Base-by-base conservation (phyloP, 495 filamentous ascomycete genomes). In the Aspergillus coremiiformis region DNA sequence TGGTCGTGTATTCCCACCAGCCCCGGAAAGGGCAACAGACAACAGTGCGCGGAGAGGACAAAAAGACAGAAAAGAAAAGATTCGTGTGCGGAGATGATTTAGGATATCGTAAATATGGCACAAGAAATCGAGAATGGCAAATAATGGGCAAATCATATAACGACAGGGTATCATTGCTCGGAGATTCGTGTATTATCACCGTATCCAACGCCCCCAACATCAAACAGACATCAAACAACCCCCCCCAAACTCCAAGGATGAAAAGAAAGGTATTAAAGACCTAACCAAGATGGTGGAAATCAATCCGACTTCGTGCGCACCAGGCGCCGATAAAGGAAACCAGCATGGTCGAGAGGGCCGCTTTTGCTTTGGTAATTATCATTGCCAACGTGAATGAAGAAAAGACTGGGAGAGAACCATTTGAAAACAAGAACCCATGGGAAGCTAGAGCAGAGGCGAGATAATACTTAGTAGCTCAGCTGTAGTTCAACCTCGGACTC, bases 171-270 rank as follows among this genome's bases (percentile, higher is more conserved):
- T 75, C 68, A 69, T 74, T 75, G 70, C 62, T 53, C 66, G 71
- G 68, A 64, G 66, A 74, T 64, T 69, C 72, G 69, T 75, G 54
- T 75, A 73, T 74, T 64, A 66, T 74, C 71, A 48, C 71, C 71
- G 60, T 62, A 64, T 61, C 57, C 69, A 72, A 73, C 69, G 62
- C 66, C 70, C 66, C 42, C 45, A 66, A 60, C 52, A 54, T 49
- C 54, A 37, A 51, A 39, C n/a, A n/a, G n/a, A n/a, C n/a, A n/a
- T n/a, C n/a, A n/a, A n/a, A n/a, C n/a, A n/a, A n/a, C n/a, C n/a
- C n/a, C n/a, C n/a, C 53, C 62, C 52, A 60, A 54, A 64, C 56
- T 53, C 56, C 59, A 49, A 44, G 23, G 12, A 61, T 49, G 35
- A 14, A 50, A 47, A 47, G 47, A 35, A n/a, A 27, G 11, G 39